Conservation (phyloP, 2,329 filamentous ascomycete species). For the Colletotrichum liaoningense region DNA sequence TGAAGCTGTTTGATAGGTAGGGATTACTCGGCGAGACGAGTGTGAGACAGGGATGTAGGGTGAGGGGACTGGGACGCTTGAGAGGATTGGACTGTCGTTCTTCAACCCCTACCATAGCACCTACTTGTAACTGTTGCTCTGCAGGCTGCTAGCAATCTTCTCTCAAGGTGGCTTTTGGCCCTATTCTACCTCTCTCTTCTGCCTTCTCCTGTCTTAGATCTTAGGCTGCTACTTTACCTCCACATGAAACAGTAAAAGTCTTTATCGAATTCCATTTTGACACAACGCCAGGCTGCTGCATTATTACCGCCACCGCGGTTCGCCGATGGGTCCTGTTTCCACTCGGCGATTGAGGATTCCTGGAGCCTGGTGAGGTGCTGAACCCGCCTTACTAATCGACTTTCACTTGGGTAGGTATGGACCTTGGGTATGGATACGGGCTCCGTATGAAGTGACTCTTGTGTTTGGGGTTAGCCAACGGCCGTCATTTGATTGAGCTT, state of each 20-base stretch:
- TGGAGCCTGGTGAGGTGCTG: not conserved
- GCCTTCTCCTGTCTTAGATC: not conserved
- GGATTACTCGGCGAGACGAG: not conserved
- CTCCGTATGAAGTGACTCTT: not conserved
- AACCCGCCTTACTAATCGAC: not conserved
- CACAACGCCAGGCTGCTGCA: not conserved
- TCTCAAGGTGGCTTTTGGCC: not conserved
- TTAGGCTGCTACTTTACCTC: not conserved
- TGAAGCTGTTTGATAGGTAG: conserved; percentile 1
- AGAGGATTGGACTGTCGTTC: not conserved
- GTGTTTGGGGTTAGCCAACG: not conserved
- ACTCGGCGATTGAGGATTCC: conserved; percentile 6
- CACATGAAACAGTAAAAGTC: not conserved
- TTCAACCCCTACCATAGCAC: not conserved
- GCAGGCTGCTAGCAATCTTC: not conserved
- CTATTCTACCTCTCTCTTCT: not conserved
- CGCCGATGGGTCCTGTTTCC: conserved; percentile 24
- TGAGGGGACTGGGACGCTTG: not conserved
- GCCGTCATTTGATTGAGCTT: not conserved
- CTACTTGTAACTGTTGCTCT: not conserved
- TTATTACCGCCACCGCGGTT: conserved; percentile 20
- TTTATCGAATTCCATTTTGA: not conserved
- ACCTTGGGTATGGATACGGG: not conserved
- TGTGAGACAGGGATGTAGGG: conserved; percentile 3
- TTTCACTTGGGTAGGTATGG: not conserved